Percentiles rank a stretch among this genome's conserved stretches.
These are phyloP conservation scores for Carex sylvatica DNA, from an alignment of 202 grass and related monocot species.

Conservation along the genomic window DNA sequence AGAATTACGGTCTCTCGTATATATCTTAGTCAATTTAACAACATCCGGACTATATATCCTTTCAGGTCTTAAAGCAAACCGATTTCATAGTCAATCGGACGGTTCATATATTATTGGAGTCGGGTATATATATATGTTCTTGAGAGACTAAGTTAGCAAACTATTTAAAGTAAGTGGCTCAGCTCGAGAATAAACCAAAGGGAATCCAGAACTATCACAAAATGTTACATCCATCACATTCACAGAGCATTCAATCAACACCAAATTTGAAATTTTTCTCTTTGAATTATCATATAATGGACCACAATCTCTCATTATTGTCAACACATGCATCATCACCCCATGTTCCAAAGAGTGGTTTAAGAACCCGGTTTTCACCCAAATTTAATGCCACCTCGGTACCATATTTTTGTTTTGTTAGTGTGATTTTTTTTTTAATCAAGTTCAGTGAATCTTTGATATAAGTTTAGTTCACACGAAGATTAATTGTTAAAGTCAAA, in stretches of 20 bases:
- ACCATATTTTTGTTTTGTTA: too few species aligned
- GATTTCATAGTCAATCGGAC: too few species aligned
- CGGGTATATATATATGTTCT: too few species aligned
- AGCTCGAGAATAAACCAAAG: not conserved
- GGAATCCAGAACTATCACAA: slow-evolving; percentile 14
- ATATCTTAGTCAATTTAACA: too few species aligned
- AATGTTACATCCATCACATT: slow-evolving; percentile 13
- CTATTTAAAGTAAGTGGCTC: not conserved
- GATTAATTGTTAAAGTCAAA: too few species aligned
- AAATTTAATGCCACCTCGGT: not conserved
- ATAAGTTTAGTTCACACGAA: too few species aligned
- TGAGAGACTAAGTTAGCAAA: not conserved
- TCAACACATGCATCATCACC: slow-evolving; percentile 4
- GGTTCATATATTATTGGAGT: too few species aligned
- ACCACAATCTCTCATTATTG: slow-evolving; percentile 4
- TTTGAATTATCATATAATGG: slow-evolving; percentile 10
- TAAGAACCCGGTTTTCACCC: not conserved
- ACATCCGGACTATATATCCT: too few species aligned
- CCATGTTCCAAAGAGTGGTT: not conserved
- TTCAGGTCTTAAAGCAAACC: too few species aligned
- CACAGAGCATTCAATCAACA: slow-evolving; percentile 18
- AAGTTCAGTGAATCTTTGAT: too few species aligned
- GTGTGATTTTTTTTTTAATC: too few species aligned
- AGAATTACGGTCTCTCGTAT: too few species aligned
- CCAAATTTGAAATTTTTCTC: not conserved